Percentiles rank a stretch among this genome's conserved stretches.
These are phyloP conservation scores for Candida golubevii DNA, from an alignment of 805 yeast species.

Conservation along the genomic window DNA sequence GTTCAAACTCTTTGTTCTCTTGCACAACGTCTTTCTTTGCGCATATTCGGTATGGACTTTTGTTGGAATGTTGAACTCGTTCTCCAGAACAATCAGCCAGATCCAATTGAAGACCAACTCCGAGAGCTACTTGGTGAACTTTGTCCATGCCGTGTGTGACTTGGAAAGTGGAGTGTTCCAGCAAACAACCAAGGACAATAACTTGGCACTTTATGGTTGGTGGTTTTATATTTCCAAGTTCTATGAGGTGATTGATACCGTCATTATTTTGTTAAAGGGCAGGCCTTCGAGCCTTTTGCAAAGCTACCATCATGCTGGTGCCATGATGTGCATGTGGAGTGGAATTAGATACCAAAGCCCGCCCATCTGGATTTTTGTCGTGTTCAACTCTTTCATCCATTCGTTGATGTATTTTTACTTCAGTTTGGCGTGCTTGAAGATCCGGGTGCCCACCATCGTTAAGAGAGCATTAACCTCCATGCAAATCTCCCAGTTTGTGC, in stretches of 20 bases:
- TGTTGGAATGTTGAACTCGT: slow-evolving; percentile 55
- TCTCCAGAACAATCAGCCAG: slow-evolving; percentile 35
- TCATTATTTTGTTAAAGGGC: slow-evolving; percentile 64
- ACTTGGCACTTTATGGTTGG: slow-evolving; percentile 57
- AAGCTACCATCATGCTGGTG: slow-evolving; percentile 76
- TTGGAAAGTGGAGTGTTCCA: slow-evolving; percentile 55
- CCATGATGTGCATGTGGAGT: slow-evolving; percentile 79
- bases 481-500: slow-evolving; percentile 64
- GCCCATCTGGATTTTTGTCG: slow-evolving; percentile 78
- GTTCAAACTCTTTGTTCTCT: slow-evolving; percentile 53
- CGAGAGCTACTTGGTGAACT: slow-evolving; percentile 34
- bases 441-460: slow-evolving; percentile 52
- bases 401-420: slow-evolving; percentile 70
- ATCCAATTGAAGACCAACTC: slow-evolving; percentile 11
- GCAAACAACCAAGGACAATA: slow-evolving; percentile 18
- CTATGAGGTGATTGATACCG: slow-evolving; percentile 67
- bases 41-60: slow-evolving; percentile 70
- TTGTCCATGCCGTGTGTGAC: slow-evolving; percentile 63
- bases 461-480: slow-evolving; percentile 60
- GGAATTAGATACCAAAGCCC: slow-evolving; percentile 67
- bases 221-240: slow-evolving; percentile 67
- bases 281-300: slow-evolving; percentile 62
- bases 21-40: slow-evolving; percentile 60
- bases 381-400: slow-evolving; percentile 75
- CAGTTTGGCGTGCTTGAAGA: slow-evolving; percentile 53